phyloP scores from a whole-genome alignment of 371 early-diverging fungal genomes.

The Syncephalis plumigaleata region DNA sequence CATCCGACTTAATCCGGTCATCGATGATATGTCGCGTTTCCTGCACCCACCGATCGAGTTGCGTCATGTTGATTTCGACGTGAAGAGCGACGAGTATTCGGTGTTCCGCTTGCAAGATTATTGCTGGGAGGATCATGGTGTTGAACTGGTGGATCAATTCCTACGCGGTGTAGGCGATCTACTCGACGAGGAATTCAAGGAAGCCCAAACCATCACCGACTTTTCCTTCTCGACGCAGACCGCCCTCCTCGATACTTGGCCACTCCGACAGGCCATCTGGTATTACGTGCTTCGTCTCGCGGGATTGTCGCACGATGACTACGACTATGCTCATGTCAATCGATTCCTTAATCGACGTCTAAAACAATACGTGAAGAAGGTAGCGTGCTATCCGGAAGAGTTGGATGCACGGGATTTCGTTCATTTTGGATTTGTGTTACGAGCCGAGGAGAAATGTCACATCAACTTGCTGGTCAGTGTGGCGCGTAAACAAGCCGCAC shows the following conservation, averaged over 20 bases:
- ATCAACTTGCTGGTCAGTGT: constrained; percentile 37
- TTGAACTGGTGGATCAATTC: constrained; percentile 35
- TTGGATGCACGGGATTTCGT: constrained; percentile 29
- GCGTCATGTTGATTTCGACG: constrained; percentile 17
- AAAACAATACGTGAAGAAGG: constrained; percentile 25
- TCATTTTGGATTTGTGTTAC: constrained; percentile 31
- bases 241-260: constrained; percentile 32
- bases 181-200: constrained; percentile 34
- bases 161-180: constrained; percentile 36
- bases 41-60: constrained; percentile 17
- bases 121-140: constrained; percentile 47
- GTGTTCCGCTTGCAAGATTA: constrained; percentile 41
- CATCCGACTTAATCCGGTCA: constrained; percentile 12
- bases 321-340: constrained; percentile 27
- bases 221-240: constrained; percentile 13
- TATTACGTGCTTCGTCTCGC: constrained; percentile 33
- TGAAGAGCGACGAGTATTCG: constrained; percentile 15
- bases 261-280: constrained; percentile 43
- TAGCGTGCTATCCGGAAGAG: constrained; percentile 21
- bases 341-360: constrained; percentile 25
- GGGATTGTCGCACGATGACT: constrained; percentile 43
- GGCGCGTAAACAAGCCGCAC: constrained; percentile 34
- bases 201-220: constrained; percentile 39
- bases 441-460: constrained; percentile 50
- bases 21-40: constrained; percentile 32